Conservation (phyloP, 441 rosid genomes). For the Codiaeum variegatum region DNA sequence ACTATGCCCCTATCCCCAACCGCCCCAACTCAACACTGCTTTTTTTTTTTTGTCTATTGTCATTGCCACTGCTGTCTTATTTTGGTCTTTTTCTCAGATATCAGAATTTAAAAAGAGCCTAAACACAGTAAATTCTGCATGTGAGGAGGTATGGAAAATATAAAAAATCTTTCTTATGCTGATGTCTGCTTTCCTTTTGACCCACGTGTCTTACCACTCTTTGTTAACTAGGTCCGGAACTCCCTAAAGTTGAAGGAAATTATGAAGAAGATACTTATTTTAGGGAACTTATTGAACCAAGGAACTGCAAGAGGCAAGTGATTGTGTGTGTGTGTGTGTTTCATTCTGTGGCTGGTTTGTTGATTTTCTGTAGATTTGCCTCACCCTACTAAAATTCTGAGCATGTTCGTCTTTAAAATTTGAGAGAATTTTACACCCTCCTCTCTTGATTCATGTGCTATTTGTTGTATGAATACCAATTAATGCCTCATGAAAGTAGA, state of each 20-base stretch:
- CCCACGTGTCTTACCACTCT: constrained; percentile 14
- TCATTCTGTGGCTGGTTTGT: constrained; percentile 6
- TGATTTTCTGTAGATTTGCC: constrained; percentile 3
- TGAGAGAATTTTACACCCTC: background rate
- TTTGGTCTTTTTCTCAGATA: constrained; percentile 42
- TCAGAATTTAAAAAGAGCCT: constrained; percentile 82
- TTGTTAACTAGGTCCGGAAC: constrained; percentile 67
- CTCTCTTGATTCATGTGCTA: background rate
- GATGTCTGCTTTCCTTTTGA: constrained; percentile 20
- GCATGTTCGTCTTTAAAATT: background rate
- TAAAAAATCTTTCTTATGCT: constrained; percentile 19
- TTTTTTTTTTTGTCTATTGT: too few relatives aligned
- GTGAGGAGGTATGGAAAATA: constrained; percentile 65
- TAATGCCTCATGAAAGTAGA: background rate
- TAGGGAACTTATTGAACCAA: constrained; percentile 90
- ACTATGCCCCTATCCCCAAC: too few relatives aligned
- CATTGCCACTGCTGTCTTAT: constrained; percentile 12
- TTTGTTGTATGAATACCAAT: background rate
- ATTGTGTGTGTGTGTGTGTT: background rate
- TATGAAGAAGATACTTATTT: constrained; percentile 78
- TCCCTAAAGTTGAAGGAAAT: constrained; percentile 83
- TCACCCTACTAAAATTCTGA: background rate
- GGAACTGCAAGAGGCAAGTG: constrained; percentile 96
- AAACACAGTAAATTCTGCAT: constrained; percentile 79
- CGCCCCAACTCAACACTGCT: too few relatives aligned